Evolutionary conservation across 2,329 filamentous ascomycete species (phyloP).

Genomic region (Cladophialophora chaetospira): DNA sequence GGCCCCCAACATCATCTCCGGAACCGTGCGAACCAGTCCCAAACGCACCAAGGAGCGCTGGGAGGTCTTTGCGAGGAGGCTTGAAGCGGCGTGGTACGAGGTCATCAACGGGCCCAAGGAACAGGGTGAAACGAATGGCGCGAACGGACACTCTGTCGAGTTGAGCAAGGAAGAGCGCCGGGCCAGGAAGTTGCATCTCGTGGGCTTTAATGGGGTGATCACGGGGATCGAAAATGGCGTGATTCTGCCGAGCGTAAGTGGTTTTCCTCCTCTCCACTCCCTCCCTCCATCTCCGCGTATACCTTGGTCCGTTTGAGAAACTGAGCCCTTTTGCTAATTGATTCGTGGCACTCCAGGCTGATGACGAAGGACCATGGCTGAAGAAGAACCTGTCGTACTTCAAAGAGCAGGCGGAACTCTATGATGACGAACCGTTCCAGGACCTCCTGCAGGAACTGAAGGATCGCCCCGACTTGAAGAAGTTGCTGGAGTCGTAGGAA

Average conservation of each 20-base stretch:
- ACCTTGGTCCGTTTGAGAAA: neutral
- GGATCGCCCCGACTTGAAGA: slow-evolving; percentile 22
- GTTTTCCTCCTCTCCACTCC: neutral
- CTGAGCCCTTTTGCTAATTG: neutral
- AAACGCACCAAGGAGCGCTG: slow-evolving; percentile 28
- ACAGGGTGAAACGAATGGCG: neutral
- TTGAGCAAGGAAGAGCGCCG: slow-evolving; percentile 11
- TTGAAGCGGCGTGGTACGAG: slow-evolving; percentile 30
- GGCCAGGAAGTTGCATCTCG: slow-evolving; percentile 25
- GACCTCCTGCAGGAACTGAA: slow-evolving; percentile 22
- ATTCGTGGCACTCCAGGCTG: slow-evolving; percentile 15
- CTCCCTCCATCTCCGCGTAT: neutral
- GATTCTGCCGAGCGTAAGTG: slow-evolving; percentile 29
- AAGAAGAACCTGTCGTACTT: slow-evolving; percentile 31
- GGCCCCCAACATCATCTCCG: slow-evolving; percentile 20
- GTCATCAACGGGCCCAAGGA: slow-evolving; percentile 19
- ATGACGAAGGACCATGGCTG: slow-evolving; percentile 30
- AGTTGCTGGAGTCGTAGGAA: slow-evolving; percentile 4
- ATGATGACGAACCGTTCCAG: slow-evolving; percentile 25
- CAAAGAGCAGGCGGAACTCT: slow-evolving; percentile 20
- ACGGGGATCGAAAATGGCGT: slow-evolving; percentile 28
- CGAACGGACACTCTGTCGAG: neutral
- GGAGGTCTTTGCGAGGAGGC: slow-evolving; percentile 28
- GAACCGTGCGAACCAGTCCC: slow-evolving; percentile 14
- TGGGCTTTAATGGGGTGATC: slow-evolving; percentile 27